phyloP scores from a whole-genome alignment of 805 yeast species.

The Priceomyces medius region DNA sequence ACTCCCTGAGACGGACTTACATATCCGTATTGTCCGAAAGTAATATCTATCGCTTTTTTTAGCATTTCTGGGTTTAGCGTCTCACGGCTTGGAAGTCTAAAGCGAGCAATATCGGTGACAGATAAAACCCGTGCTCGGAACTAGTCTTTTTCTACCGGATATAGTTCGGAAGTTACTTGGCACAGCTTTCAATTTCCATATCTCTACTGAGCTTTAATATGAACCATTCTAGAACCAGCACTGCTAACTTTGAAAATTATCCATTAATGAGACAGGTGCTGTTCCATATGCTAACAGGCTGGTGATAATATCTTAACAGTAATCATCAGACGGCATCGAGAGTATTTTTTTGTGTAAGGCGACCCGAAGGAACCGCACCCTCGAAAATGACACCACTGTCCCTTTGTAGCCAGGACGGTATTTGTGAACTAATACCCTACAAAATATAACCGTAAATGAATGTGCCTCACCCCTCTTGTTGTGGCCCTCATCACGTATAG shows the following conservation, averaged over 20 bases:
- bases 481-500: not conserved
- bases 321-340: too few relatives aligned
- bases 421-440: not conserved
- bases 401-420: not conserved
- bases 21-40: not conserved
- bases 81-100: not conserved
- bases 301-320: too few relatives aligned
- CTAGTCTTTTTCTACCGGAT: not conserved
- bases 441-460: not conserved
- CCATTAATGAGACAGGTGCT: too few relatives aligned
- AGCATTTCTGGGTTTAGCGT: not conserved
- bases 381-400: not conserved
- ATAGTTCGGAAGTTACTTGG: not conserved
- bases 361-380: not conserved
- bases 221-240: too few relatives aligned
- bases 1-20: not conserved
- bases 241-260: too few relatives aligned
- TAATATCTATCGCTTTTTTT: not conserved
- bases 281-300: too few relatives aligned
- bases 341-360: too few relatives aligned
- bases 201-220: too few relatives aligned
- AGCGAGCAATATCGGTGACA: not conserved
- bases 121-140: not conserved
- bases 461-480: constrained; percentile 1
- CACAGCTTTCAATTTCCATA: too few relatives aligned